A percentile compares a stretch with the other conserved stretches of the same genome.
These are phyloP conservation scores for Entomortierella lignicola DNA, from an alignment of 192 early-diverging fungal species.

Conservation along the genomic window DNA sequence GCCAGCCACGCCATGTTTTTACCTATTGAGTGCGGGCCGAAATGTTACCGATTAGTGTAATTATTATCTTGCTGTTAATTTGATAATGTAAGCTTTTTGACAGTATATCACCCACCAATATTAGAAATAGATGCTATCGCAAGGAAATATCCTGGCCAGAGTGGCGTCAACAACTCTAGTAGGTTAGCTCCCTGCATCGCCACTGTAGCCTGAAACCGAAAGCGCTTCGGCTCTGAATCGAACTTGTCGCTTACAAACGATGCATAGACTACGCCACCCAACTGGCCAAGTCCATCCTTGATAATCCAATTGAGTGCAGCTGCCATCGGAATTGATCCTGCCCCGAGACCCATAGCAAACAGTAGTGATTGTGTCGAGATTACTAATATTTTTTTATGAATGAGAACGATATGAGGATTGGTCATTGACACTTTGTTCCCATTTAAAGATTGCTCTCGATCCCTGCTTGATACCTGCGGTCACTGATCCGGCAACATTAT, in stretches of 20 bases:
- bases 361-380: conserved; percentile 88
- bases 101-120: conserved; percentile 65
- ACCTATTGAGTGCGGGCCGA: conserved; percentile 26
- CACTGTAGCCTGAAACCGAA: conserved; percentile 78
- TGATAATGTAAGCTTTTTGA: too few species aligned
- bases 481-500: conserved; percentile 81
- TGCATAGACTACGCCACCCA: conserved; percentile 88
- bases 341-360: conserved; percentile 84
- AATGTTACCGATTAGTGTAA: too few species aligned
- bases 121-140: conserved; percentile 82
- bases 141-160: conserved; percentile 82
- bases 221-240: conserved; percentile 86
- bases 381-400: conserved; percentile 49
- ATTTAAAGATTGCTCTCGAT: neutral
- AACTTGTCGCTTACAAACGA: conserved; percentile 79
- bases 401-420: conserved; percentile 8
- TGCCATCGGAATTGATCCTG: conserved; percentile 78
- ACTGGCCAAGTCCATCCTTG: conserved; percentile 89
- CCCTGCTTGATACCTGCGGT: conserved; percentile 63
- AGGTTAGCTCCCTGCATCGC: conserved; percentile 80
- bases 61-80: too few species aligned
- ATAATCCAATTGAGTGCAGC: conserved; percentile 93
- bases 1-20: conserved; percentile 91
- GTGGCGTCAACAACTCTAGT: conserved; percentile 82
- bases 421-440: too few species aligned